A percentile compares a stretch with the other conserved stretches of the same genome.
These are phyloP conservation scores for Pleurozium schreberi DNA, from an alignment of 225 moss, liverwort and hornwort genomes.

Conservation along the genomic window DNA sequence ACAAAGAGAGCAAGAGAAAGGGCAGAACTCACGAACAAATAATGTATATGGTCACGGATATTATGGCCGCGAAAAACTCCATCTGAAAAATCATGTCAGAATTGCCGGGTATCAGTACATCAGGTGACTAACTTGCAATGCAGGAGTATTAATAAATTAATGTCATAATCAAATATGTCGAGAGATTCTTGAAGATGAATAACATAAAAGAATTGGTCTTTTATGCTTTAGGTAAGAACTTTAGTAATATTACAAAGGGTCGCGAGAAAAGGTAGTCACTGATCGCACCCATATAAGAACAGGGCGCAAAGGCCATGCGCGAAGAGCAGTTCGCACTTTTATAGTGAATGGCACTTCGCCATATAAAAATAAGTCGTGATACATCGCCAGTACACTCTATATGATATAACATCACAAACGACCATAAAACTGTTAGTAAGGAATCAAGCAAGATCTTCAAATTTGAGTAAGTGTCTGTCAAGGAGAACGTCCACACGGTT, in stretches of 20 bases:
- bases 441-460: neutral
- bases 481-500: neutral
- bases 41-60: conserved; percentile 68
- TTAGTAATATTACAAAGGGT: neutral
- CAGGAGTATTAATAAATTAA: neutral
- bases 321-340: conserved; percentile 84
- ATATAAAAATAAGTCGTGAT: conserved; percentile 84
- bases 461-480: neutral
- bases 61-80: conserved; percentile 73
- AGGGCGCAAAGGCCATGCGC: conserved; percentile 59
- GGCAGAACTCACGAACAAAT: conserved; percentile 59
- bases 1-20: neutral
- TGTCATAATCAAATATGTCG: neutral
- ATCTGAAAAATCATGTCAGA: conserved; percentile 34
- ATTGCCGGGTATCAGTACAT: neutral
- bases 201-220: neutral
- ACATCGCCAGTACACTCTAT: conserved; percentile 29
- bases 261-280: neutral
- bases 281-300: conserved; percentile 59
- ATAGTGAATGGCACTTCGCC: conserved; percentile 79
- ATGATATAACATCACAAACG: neutral
- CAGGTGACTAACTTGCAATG: neutral
- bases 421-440: neutral
- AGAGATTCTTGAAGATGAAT: neutral
- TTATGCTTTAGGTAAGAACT: neutral